These are phyloP conservation scores for Discostella stelligeroides DNA, from an alignment of 108 stramenopile genomes.

Conservation along the genomic window DNA sequence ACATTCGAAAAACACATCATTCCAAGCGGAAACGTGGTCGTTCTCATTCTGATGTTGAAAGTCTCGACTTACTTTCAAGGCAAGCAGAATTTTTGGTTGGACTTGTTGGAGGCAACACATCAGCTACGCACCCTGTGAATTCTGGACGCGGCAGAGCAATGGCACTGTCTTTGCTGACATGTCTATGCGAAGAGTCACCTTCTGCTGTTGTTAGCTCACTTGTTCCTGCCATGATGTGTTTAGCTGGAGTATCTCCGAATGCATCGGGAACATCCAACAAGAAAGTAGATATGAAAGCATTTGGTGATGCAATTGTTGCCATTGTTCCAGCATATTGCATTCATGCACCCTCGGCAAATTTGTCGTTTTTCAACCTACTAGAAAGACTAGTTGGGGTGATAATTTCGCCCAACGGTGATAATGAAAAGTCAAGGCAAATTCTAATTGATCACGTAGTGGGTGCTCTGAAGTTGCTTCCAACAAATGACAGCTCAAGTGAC, in stretches of 20 bases:
- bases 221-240: conserved; percentile 57
- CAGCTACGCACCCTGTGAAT: conserved; percentile 28
- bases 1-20: conserved; percentile 21
- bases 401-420: conserved; percentile 13
- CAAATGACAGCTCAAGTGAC: conserved; percentile 47
- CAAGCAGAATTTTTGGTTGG: conserved; percentile 47
- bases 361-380: conserved; percentile 55
- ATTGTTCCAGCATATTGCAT: conserved; percentile 64
- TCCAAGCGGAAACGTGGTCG: conserved; percentile 34
- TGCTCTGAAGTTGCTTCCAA: conserved; percentile 42
- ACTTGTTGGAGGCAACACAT: conserved; percentile 33
- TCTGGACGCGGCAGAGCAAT: conserved; percentile 46
- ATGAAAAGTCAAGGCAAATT: conserved; percentile 25
- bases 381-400: conserved; percentile 49
- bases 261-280: conserved; percentile 11
- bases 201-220: conserved; percentile 56
- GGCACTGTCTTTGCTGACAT: conserved; percentile 55
- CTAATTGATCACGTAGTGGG: conserved; percentile 49
- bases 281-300: conserved; percentile 19
- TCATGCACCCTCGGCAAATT: conserved; percentile 48
- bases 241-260: conserved; percentile 40
- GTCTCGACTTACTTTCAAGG: conserved; percentile 18
- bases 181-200: conserved; percentile 61
- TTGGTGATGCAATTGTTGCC: conserved; percentile 48
- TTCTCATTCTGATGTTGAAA: conserved; percentile 46